A percentile compares a stretch with the other conserved stretches of the same genome.
Conservation (phyloP, 2,329 filamentous ascomycete genomes). For the Fusarium bulbicola region DNA sequence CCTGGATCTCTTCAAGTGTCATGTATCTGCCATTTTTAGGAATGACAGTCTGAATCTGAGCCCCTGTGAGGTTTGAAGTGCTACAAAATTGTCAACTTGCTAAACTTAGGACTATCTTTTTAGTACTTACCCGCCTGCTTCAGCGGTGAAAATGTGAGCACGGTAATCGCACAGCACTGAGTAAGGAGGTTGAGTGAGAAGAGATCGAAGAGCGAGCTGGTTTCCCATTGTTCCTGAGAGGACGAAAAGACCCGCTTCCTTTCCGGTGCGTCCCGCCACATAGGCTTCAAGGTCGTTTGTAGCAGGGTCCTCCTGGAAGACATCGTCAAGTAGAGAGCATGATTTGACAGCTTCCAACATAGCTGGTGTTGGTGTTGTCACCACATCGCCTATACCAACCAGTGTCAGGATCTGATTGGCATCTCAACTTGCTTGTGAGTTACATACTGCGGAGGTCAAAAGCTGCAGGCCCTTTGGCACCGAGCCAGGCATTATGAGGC, state of each 20-base stretch:
- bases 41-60: constrained; percentile 71
- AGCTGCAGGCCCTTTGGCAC: constrained; percentile 49
- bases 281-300: constrained; percentile 80
- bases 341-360: constrained; percentile 84
- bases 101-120: accelerated
- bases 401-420: constrained; percentile 28
- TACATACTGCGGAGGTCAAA: constrained; percentile 53
- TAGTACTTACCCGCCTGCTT: constrained; percentile 65
- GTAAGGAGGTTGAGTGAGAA: constrained; percentile 82
- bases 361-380: constrained; percentile 78
- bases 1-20: constrained; percentile 78
- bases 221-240: constrained; percentile 96
- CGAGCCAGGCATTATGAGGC: constrained; percentile 49
- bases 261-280: constrained; percentile 76
- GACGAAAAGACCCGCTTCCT: constrained; percentile 82
- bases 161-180: constrained; percentile 81
- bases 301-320: constrained; percentile 81
- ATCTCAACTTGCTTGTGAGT: too few species aligned
- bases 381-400: constrained; percentile 54
- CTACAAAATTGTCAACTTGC: constrained; percentile 50
- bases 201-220: constrained; percentile 81
- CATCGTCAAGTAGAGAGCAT: constrained; percentile 83
- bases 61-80: constrained; percentile 75
- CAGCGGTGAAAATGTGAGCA: constrained; percentile 77
- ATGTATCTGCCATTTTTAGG: constrained; percentile 78